phyloP scores from a whole-genome alignment of 129 eudicot genomes.

The Rutidosis leptorrhynchoides region DNA sequence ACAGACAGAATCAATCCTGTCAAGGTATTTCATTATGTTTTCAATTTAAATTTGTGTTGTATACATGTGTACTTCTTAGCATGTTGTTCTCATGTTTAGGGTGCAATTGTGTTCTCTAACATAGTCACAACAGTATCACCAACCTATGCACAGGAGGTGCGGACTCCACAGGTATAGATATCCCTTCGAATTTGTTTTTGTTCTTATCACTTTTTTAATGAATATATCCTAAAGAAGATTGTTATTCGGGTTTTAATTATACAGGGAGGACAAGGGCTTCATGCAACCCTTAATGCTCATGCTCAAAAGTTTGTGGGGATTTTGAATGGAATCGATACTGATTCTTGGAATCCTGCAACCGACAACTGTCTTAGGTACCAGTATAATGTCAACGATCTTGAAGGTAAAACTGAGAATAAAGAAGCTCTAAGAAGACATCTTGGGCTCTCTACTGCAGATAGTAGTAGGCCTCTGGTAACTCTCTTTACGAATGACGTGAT shows the following conservation, averaged over 20 bases:
- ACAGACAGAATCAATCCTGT: slow-evolving; percentile 79
- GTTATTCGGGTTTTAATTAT: slow-evolving; percentile 19
- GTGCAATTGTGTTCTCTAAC: slow-evolving; percentile 95
- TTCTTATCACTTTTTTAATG: not conserved
- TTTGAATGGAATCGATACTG: slow-evolving; percentile 93
- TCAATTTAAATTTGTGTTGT: not conserved
- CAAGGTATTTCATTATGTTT: slow-evolving; percentile 45
- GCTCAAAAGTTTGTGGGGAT: slow-evolving; percentile 90
- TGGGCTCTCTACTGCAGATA: slow-evolving; percentile 57
- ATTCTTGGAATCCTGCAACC: slow-evolving; percentile 94
- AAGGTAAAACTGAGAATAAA: slow-evolving; percentile 76
- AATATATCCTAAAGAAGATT: not conserved
- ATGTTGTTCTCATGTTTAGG: slow-evolving; percentile 48
- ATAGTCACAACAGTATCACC: slow-evolving; percentile 98
- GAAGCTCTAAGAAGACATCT: slow-evolving; percentile 70
- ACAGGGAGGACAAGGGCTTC: slow-evolving; percentile 95
- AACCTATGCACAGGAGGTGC: slow-evolving; percentile 94
- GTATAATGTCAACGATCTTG: slow-evolving; percentile 63
- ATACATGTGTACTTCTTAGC: not conserved
- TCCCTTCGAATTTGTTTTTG: not conserved
- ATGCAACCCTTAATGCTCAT: slow-evolving; percentile 74
- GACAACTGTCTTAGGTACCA: slow-evolving; percentile 73
- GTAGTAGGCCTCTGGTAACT: slow-evolving; percentile 65
- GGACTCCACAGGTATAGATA: slow-evolving; percentile 66
- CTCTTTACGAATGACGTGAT: not conserved